These are phyloP conservation scores for Zychaea mexicana DNA, from an alignment of 371 early-diverging fungal species.

Conservation along the genomic window DNA sequence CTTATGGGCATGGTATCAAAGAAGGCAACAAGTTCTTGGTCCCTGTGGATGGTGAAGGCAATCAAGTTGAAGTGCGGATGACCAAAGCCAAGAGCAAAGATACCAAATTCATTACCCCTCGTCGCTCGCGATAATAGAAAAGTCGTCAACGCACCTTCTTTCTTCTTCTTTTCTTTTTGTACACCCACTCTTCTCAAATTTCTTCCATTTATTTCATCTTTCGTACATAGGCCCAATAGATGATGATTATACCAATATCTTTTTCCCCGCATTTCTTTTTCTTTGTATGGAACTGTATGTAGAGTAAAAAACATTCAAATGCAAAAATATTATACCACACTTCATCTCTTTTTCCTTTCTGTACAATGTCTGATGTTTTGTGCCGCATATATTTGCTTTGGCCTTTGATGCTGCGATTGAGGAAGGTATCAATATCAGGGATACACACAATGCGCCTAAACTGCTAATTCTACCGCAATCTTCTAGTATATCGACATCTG, in stretches of 20 bases:
- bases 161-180: conserved; percentile 2
- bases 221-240: neutral
- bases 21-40: conserved; percentile 51
- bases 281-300: neutral
- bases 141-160: conserved; percentile 14
- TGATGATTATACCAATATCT: conserved; percentile 1
- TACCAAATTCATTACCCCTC: conserved; percentile 39
- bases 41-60: conserved; percentile 46
- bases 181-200: neutral
- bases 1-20: conserved; percentile 46
- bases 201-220: neutral
- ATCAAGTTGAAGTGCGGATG: conserved; percentile 49
- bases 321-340: neutral
- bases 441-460: too few species aligned
- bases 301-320: neutral
- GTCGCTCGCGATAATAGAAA: conserved; percentile 21
- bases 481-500: too few species aligned
- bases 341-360: neutral
- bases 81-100: conserved; percentile 45
- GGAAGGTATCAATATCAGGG: too few species aligned
- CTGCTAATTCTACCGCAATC: too few species aligned
- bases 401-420: too few species aligned
- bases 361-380: neutral
- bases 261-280: neutral
- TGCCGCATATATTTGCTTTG: too few species aligned